Base-by-base conservation (phyloP, 441 rosid species). In the Sinapis alba region DNA sequence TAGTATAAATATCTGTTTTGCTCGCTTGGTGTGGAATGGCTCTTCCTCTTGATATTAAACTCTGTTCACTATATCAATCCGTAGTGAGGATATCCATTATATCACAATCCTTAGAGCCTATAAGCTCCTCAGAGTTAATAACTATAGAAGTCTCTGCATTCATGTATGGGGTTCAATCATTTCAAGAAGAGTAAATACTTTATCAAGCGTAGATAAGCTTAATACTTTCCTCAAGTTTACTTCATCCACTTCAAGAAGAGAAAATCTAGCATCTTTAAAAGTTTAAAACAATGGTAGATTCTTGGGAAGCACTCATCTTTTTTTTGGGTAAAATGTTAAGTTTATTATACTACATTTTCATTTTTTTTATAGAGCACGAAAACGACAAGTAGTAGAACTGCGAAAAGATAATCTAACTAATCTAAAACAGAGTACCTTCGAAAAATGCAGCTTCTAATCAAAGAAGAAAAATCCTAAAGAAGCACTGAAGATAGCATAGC, bases 201-300 rank as follows among this genome's bases (percentile, higher is more conserved):
- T 85, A 78, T 84, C 87, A 79, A 86, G 86, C 68, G 68, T n/a
- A 45, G 84, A 75, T 11, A 61, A 69, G 81, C 83, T 74, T 18
- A 77, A 69, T 71, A 84, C 66, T 30, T 9, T 77, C 59, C 82
- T 79, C 72, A 83, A 85, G 82, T 82, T 71, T 71, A 64, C 69
- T 73, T 91, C 93, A 71, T 90, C 88, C 76, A 87, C 91, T 84
- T 96, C 99, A 53, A 91, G 72, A 74, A 87, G 73, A 38, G 93
- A 93, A 80, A 89, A 89, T 27, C 67, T 69, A 56, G 43, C 60
- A 78, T 65, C 75, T 30, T 75, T 78, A 76, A n/a, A n/a, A n/a
- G n/a, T n/a, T n/a, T n/a, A n/a, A n/a, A 77, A 84, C 75, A 76
- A 81, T 56, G 54, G 57, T 45, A 27, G 82, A 74, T 79, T 87